Evolutionary conservation across 306 rosid species (phyloP).

Genomic region (Pyrus bretschneideri): DNA sequence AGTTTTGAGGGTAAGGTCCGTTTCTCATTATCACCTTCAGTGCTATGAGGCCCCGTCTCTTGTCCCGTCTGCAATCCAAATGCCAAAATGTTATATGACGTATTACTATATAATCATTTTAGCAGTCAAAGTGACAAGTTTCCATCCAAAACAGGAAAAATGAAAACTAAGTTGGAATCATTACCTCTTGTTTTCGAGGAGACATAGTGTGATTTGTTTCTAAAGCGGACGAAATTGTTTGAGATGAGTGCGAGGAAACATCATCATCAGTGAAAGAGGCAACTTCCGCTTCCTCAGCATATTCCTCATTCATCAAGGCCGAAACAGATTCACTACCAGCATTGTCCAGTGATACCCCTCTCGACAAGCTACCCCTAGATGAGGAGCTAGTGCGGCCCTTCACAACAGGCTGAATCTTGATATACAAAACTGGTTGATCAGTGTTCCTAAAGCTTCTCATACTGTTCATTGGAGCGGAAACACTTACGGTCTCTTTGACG

Average conservation of each 20-base stretch:
- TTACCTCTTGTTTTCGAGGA: slow-evolving; percentile 56
- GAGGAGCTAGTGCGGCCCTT: slow-evolving; percentile 39
- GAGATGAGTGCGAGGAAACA: slow-evolving; percentile 83
- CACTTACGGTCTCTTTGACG: slow-evolving; percentile 46
- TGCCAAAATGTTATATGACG: not conserved
- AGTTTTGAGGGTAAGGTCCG: slow-evolving; percentile 30
- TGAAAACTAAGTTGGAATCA: not conserved
- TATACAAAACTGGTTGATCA: slow-evolving; percentile 59
- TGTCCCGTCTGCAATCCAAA: slow-evolving; percentile 48
- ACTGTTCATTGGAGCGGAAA: slow-evolving; percentile 60
- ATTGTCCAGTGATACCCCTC: slow-evolving; percentile 39
- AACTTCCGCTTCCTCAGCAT: slow-evolving; percentile 69
- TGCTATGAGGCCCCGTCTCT: slow-evolving; percentile 22
- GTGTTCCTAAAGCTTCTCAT: slow-evolving; percentile 75
- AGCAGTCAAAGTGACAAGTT: slow-evolving; percentile 2
- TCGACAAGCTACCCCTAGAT: slow-evolving; percentile 41
- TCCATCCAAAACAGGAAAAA: slow-evolving; percentile 2
- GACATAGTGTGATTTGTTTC: slow-evolving; percentile 33
- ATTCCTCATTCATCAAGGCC: slow-evolving; percentile 57
- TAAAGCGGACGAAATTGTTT: slow-evolving; percentile 33
- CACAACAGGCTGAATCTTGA: slow-evolving; percentile 62
- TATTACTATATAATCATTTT: not conserved
- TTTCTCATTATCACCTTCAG: slow-evolving; percentile 32
- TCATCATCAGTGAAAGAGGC: slow-evolving; percentile 82
- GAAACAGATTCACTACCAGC: slow-evolving; percentile 57